Evolutionary conservation across 2,329 filamentous ascomycete genomes (phyloP), one percentile per base, ranked within the genome.

Genomic region (Calycina marina): DNA sequence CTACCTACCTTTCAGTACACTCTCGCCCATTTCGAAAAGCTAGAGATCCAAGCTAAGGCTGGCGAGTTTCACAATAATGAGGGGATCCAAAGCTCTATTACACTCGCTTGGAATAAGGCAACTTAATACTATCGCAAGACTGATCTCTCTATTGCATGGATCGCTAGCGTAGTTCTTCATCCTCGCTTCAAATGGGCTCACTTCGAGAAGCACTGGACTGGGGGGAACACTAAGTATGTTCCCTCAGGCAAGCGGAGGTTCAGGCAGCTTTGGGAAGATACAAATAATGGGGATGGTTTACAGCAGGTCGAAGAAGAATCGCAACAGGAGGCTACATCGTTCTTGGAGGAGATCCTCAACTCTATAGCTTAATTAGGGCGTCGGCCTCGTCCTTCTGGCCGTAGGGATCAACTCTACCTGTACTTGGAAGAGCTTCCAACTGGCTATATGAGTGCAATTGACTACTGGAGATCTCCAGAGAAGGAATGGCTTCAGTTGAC

Each of bases 141-240:
- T 12, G 11, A 31, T 18, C n/a, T 12, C 10, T 31, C 18, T n/a
- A 31, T 31, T 24, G 17, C 29, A 4, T 31, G 17, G 29, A 20
- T 22, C 12, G 29, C 29, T 9, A 5, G 9, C n/a, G 6, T 31
- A 13, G 17, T 31, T 16, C 18, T 31, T 12, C 18, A 31, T 31
- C 17, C 17, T 6, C 29, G 16, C 6, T 31, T 10, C 8, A 31
- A 31, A 22, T 31, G 17, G 29, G 11, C 29, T 18, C 18, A 18
- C 22, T 31, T 31, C 22, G 29, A 31, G n/a, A 13, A 31, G 18
- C 5, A 31, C 13, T 31, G 12, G 29, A 31, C 16, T 22, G 22
- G 6, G 18, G 18, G 18, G 6, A 22, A n/a, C 18, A n/a, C 18
- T 6, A 22, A 22, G 18, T 22, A 22, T n/a, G 18, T 22, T n/a